These are phyloP conservation scores for Oryza brachyantha DNA, from an alignment of 176 grass and related monocot species.

Conservation along the genomic window DNA sequence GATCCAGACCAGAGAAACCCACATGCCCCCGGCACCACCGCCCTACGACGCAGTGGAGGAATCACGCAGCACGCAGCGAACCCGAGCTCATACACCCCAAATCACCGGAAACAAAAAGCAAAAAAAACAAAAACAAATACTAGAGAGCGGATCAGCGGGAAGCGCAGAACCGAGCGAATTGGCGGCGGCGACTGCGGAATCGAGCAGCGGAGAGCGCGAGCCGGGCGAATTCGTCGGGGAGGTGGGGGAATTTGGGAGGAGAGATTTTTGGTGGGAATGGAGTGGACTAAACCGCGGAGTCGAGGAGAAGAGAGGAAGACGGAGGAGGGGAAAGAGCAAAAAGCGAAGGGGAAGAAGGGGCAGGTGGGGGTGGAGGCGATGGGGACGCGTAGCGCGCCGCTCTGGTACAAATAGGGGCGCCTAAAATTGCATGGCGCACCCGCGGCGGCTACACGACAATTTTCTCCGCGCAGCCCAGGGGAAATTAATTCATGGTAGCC, in stretches of 20 bases:
- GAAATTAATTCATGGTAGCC: not conserved
- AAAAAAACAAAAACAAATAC: not conserved
- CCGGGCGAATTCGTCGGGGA: not conserved
- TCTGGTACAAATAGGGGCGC: not conserved
- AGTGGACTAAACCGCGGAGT: slow-evolving; percentile 2
- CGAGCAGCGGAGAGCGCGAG: not conserved
- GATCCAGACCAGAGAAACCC: slow-evolving; percentile 91
- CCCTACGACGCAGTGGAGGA: not conserved
- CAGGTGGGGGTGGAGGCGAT: not conserved
- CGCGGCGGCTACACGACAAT: slow-evolving; percentile 26
- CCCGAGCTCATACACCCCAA: slow-evolving; percentile 31
- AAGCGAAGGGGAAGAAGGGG: not conserved
- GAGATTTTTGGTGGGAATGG: slow-evolving; percentile 41
- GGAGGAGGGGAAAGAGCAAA: slow-evolving; percentile 33
- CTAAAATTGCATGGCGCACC: slow-evolving; percentile 30
- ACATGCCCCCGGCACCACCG: slow-evolving; percentile 55
- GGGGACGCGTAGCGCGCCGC: slow-evolving; percentile 45
- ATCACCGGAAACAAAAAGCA: not conserved
- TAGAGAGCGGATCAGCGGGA: not conserved
- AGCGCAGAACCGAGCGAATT: not conserved
- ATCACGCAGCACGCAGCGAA: slow-evolving; percentile 8
- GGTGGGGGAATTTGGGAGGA: slow-evolving; percentile 14
- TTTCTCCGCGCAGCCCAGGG: not conserved
- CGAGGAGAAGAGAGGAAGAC: not conserved
- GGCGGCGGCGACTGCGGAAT: not conserved